phyloP scores from a whole-genome alignment of 2,329 filamentous ascomycete species.

The Neonectria faginata region DNA sequence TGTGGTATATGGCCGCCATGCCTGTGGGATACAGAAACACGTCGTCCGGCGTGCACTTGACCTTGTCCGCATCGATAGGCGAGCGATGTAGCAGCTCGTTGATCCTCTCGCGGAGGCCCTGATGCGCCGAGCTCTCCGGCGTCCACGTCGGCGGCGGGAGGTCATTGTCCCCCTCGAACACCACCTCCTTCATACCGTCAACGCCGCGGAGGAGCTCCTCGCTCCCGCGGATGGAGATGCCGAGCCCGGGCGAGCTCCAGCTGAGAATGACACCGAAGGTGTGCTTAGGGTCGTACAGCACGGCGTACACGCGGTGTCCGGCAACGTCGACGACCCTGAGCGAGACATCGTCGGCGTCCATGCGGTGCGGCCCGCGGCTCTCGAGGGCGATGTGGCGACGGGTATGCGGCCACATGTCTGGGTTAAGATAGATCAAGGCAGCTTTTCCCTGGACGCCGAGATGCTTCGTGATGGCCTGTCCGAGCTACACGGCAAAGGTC shows the following conservation, averaged over 20 bases:
- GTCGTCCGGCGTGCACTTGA: conserved; percentile 50
- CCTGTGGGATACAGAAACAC: conserved; percentile 66
- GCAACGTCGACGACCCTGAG: conserved; percentile 57
- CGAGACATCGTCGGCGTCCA: conserved; percentile 51
- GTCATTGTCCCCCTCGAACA: conserved; percentile 38
- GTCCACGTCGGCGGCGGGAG: conserved; percentile 54
- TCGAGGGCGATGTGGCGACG: conserved; percentile 49
- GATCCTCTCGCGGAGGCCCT: conserved; percentile 55
- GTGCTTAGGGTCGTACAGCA: conserved; percentile 54
- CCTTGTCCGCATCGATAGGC: conserved; percentile 46
- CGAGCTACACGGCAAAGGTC: conserved; percentile 47
- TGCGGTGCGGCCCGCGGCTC: conserved; percentile 50
- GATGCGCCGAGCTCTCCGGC: conserved; percentile 53
- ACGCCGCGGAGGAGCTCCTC: conserved; percentile 56
- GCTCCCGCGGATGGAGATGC: conserved; percentile 59
- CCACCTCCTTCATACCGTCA: conserved; percentile 51
- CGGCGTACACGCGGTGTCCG: conserved; percentile 57
- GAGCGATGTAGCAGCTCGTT: conserved; percentile 56
- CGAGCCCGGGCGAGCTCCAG: conserved; percentile 61
- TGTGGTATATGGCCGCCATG: conserved; percentile 63
- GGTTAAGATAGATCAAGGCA: conserved; percentile 50
- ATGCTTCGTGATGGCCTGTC: conserved; percentile 50
- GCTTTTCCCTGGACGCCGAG: conserved; percentile 44
- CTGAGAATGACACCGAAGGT: conserved; percentile 53
- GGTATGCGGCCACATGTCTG: conserved; percentile 47